Conservation (phyloP, 441 rosid genomes). For the Breynia disticha region DNA sequence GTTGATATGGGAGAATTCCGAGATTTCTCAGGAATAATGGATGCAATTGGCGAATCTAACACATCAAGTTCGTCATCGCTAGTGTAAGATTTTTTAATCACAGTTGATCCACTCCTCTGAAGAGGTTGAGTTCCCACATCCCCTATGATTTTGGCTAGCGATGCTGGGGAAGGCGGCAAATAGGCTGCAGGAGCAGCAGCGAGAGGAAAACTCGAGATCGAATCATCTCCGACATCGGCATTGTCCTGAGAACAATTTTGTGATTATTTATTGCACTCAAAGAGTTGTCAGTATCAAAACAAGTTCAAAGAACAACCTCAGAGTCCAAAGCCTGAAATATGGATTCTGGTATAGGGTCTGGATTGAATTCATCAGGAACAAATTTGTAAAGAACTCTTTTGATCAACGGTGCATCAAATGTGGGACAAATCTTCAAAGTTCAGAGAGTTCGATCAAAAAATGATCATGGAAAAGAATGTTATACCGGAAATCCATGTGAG, state of each 20-base stretch:
- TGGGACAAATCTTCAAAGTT: slow-evolving; percentile 61
- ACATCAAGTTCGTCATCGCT: slow-evolving; percentile 86
- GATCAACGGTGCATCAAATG: slow-evolving; percentile 49
- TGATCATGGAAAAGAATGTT: not conserved
- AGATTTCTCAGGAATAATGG: slow-evolving; percentile 34
- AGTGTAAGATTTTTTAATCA: slow-evolving; percentile 54
- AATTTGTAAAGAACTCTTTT: slow-evolving; percentile 61
- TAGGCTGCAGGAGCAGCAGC: slow-evolving; percentile 51
- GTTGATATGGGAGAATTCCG: slow-evolving; percentile 27
- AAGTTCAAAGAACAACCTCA: slow-evolving; percentile 41
- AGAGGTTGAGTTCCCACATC: slow-evolving; percentile 34
- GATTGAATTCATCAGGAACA: slow-evolving; percentile 86
- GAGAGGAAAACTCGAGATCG: slow-evolving; percentile 42
- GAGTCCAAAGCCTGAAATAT: slow-evolving; percentile 55
- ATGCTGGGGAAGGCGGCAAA: slow-evolving; percentile 48
- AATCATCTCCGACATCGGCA: slow-evolving; percentile 35
- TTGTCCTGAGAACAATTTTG: slow-evolving; percentile 21
- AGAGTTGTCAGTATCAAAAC: not conserved
- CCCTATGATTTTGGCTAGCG: slow-evolving; percentile 39
- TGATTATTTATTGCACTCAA: not conserved
- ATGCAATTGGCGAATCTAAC: slow-evolving; percentile 57
- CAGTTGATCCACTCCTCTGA: slow-evolving; percentile 43
- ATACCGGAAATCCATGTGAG: not conserved
- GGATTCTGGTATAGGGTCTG: slow-evolving; percentile 64
- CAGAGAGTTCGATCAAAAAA: slow-evolving; percentile 8